Evolutionary conservation across 352 stramenopile species (phyloP).

Genomic region (Phytophthora meadii): DNA sequence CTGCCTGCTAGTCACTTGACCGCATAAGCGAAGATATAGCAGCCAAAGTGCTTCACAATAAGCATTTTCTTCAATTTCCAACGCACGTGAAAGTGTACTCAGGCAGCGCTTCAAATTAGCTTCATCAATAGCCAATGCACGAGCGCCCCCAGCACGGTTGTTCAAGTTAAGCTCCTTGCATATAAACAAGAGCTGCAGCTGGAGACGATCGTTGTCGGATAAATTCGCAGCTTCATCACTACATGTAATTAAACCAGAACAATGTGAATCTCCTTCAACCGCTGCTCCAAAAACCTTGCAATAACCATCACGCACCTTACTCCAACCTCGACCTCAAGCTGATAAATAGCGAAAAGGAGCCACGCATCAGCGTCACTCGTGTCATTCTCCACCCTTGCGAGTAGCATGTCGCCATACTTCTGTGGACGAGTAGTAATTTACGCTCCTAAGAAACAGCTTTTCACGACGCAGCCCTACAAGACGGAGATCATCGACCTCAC

Average conservation of each 20-base stretch:
- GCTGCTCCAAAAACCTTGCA: neutral
- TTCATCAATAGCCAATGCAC: slow-evolving; percentile 27
- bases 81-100: slow-evolving; percentile 44
- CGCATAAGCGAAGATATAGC: slow-evolving; percentile 48
- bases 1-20: slow-evolving; percentile 33
- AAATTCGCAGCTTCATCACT: slow-evolving; percentile 41
- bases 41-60: slow-evolving; percentile 57
- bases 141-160: slow-evolving; percentile 3
- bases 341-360: slow-evolving; percentile 57
- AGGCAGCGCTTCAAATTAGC: slow-evolving; percentile 40
- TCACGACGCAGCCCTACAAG: too few species aligned
- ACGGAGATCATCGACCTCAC: too few species aligned
- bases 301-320: slow-evolving; percentile 35
- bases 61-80: slow-evolving; percentile 54
- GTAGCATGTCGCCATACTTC: slow-evolving; percentile 28
- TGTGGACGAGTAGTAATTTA: too few species aligned
- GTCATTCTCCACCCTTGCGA: slow-evolving; percentile 39
- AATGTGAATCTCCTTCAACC: neutral
- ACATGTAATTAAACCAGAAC: slow-evolving; percentile 5
- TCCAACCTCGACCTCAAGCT: slow-evolving; percentile 52
- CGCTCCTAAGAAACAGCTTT: too few species aligned
- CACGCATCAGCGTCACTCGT: slow-evolving; percentile 47
- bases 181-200: slow-evolving; percentile 38
- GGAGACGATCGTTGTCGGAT: slow-evolving; percentile 27
- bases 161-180: slow-evolving; percentile 35